Evolutionary conservation across 2,329 filamentous ascomycete genomes (phyloP).

Genomic region (Cladosporium colombiae): DNA sequence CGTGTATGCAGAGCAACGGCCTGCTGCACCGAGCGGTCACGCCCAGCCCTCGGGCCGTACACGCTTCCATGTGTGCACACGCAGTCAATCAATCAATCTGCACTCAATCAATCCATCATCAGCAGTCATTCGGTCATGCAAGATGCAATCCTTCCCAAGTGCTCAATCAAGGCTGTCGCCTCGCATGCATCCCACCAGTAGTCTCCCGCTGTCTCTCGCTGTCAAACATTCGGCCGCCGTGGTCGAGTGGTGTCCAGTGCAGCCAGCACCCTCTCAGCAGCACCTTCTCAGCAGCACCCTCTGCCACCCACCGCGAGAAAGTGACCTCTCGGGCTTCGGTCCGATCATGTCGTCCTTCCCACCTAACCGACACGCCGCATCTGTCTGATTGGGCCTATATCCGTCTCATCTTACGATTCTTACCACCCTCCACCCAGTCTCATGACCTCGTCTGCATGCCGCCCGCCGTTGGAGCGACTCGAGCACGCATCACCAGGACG

Average conservation of each 20-base stretch:
- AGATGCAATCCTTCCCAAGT: background rate
- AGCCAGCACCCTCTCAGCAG: background rate
- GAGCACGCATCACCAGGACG: background rate
- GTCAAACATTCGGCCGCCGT: background rate
- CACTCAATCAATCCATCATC: background rate
- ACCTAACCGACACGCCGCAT: background rate
- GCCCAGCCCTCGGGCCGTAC: background rate
- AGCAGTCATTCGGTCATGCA: background rate
- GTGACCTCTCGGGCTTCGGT: conserved; percentile 15
- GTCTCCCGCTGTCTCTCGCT: background rate
- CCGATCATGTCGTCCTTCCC: conserved; percentile 1
- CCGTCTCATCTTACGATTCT: background rate
- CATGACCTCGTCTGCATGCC: conserved; percentile 5
- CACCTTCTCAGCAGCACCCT: background rate
- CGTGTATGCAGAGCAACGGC: background rate
- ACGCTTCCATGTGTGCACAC: background rate
- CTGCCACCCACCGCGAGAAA: background rate
- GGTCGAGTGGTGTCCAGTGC: conserved; percentile 1
- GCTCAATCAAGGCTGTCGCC: background rate
- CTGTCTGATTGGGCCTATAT: conserved; percentile 6
- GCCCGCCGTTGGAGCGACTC: background rate
- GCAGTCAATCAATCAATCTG: too few relatives aligned
- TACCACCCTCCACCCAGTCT: conserved; percentile 1
- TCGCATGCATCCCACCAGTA: background rate
- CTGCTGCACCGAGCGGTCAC: background rate